Conservation (phyloP, 805 yeast species). For the Candida incommunis region DNA sequence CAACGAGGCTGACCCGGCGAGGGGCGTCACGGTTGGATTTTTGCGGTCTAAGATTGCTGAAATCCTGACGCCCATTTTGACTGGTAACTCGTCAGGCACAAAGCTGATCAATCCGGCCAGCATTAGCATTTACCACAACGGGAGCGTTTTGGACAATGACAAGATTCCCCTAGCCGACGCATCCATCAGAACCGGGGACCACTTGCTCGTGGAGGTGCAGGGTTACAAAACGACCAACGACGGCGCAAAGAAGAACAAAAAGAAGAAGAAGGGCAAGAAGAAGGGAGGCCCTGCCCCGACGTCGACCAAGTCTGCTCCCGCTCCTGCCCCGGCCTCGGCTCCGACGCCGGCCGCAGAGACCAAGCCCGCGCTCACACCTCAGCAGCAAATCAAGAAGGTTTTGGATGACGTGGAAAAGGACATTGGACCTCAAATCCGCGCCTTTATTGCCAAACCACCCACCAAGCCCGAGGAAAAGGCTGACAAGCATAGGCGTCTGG, state of each 20-base stretch:
- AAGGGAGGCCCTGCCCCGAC: not conserved
- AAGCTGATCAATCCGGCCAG: slow-evolving; percentile 5
- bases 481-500: slow-evolving; percentile 19
- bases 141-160: slow-evolving; percentile 24
- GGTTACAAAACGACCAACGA: slow-evolving; percentile 5
- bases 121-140: slow-evolving; percentile 11
- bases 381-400: slow-evolving; percentile 15
- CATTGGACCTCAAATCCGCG: slow-evolving; percentile 11
- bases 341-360: slow-evolving; percentile 8
- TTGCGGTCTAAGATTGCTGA: slow-evolving; percentile 42
- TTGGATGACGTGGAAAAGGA: slow-evolving; percentile 14
- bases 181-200: slow-evolving; percentile 41
- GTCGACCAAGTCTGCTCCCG: not conserved
- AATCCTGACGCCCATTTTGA: slow-evolving; percentile 19
- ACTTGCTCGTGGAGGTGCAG: slow-evolving; percentile 15
- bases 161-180: slow-evolving; percentile 34
- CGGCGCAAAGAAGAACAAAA: slow-evolving; percentile 2
- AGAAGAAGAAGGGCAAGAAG: slow-evolving; percentile 2
- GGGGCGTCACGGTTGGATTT: slow-evolving; percentile 54
- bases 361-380: slow-evolving; percentile 10
- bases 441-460: slow-evolving; percentile 12
- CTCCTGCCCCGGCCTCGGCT: not conserved
- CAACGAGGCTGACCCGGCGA: slow-evolving; percentile 28
- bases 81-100: slow-evolving; percentile 8
- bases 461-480: slow-evolving; percentile 12